These are phyloP conservation scores for Thinopyrum elongatum DNA, from an alignment of 176 grass and related monocot genomes.

Conservation along the genomic window DNA sequence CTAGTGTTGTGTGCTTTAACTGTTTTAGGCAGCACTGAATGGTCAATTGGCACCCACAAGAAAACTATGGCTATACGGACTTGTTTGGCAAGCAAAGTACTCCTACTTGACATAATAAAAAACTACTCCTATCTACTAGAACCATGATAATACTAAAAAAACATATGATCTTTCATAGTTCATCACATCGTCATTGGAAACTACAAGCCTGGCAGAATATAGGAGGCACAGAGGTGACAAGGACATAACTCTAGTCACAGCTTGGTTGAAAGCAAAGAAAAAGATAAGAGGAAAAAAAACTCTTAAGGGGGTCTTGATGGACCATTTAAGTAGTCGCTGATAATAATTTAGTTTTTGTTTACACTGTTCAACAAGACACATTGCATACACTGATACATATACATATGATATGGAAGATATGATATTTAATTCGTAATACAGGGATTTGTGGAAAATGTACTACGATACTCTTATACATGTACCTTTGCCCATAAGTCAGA, in stretches of 20 bases:
- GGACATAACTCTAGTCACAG: neutral
- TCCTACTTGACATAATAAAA: neutral
- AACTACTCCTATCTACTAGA: neutral
- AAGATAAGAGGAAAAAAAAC: neutral
- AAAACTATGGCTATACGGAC: conserved; percentile 2
- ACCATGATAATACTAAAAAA: neutral
- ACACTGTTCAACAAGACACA: neutral
- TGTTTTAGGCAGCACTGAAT: neutral
- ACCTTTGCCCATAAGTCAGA: conserved; percentile 92
- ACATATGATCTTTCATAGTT: neutral
- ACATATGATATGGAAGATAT: neutral
- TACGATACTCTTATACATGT: neutral
- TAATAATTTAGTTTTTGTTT: neutral
- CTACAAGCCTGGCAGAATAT: neutral
- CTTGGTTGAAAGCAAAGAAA: conserved; percentile 5
- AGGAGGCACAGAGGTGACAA: neutral
- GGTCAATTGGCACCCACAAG: neutral
- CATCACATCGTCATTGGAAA: neutral
- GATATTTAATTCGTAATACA: neutral
- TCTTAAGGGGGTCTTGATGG: neutral
- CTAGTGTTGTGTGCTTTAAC: neutral
- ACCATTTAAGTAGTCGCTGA: neutral
- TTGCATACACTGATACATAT: neutral
- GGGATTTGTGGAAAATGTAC: neutral
- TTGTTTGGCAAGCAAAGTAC: neutral